Evolutionary conservation across 2,329 filamentous ascomycete species (phyloP).

Genomic region (Phaeosphaeria sp.): DNA sequence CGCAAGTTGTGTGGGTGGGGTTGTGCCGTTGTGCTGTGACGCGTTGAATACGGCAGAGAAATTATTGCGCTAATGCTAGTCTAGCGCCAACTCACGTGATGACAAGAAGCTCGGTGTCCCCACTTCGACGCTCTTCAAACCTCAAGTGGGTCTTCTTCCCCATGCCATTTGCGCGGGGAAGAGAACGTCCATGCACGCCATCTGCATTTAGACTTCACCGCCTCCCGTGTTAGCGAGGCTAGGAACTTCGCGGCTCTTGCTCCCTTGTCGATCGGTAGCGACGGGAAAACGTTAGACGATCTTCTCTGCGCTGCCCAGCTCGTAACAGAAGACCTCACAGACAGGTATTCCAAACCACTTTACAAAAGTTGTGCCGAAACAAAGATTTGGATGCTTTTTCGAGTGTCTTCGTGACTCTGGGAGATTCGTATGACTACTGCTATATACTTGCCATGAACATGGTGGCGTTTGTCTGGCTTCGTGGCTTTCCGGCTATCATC

Average conservation of each 20-base stretch:
- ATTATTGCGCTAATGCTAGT: not conserved
- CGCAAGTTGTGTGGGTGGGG: constrained; percentile 13
- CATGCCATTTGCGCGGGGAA: not conserved
- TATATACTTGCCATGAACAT: not conserved
- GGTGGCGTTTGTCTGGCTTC: not conserved
- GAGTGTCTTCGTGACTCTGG: not conserved
- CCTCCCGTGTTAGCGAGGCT: not conserved
- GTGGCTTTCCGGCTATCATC: constrained; percentile 14
- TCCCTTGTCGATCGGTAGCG: constrained; percentile 9
- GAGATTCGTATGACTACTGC: not conserved
- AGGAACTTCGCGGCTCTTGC: not conserved
- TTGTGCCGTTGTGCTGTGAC: not conserved
- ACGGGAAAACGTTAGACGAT: constrained; percentile 21
- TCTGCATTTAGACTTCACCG: not conserved
- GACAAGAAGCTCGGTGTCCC: not conserved
- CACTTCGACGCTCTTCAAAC: too few relatives aligned
- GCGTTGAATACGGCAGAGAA: constrained; percentile 3
- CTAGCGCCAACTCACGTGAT: constrained; percentile 9
- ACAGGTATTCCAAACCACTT: too few relatives aligned
- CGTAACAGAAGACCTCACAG: not conserved
- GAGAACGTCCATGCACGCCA: not conserved
- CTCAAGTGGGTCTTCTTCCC: not conserved
- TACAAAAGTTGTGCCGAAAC: too few relatives aligned
- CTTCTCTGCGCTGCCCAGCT: not conserved
- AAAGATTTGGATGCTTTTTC: not conserved